phyloP scores from a whole-genome alignment of 2,329 filamentous ascomycete species.

The Pseudocercospora cruenta region DNA sequence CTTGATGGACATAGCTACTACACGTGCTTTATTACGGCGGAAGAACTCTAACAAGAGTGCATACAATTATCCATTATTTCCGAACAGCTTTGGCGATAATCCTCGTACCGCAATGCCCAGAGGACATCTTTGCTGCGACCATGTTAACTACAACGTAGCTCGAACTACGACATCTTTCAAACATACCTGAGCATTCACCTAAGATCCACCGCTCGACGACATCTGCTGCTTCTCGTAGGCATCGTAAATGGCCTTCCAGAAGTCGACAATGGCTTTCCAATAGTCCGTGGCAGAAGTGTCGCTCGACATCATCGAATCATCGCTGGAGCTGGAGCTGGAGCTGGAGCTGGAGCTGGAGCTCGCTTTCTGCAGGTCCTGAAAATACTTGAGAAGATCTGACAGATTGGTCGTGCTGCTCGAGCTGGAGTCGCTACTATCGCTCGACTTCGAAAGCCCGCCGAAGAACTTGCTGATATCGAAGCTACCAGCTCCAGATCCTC shows the following conservation, averaged over 20 bases:
- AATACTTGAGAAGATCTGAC: not conserved
- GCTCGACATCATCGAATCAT: not conserved
- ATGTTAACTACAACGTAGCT: no score
- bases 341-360: not conserved
- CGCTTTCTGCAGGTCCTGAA: not conserved
- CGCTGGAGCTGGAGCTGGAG: not conserved
- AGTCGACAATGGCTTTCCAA: not conserved
- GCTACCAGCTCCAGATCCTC: not conserved
- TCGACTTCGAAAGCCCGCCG: not conserved
- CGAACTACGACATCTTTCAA: no score
- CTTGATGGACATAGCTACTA: conserved; percentile 1
- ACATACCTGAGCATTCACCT: not conserved
- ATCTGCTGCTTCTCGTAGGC: not conserved
- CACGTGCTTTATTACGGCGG: not conserved
- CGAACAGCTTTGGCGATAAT: no score
- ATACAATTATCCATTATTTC: not conserved
- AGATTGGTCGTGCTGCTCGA: not conserved
- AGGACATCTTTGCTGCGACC: no score
- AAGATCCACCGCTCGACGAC: not conserved
- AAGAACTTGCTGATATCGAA: not conserved
- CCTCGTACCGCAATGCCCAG: no score
- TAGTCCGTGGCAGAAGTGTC: not conserved
- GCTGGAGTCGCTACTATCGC: not conserved
- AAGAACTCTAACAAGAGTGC: not conserved
- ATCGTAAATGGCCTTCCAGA: not conserved